These are phyloP conservation scores for Brassica cretica DNA, from an alignment of 345 rosid genomes.

Conservation along the genomic window DNA sequence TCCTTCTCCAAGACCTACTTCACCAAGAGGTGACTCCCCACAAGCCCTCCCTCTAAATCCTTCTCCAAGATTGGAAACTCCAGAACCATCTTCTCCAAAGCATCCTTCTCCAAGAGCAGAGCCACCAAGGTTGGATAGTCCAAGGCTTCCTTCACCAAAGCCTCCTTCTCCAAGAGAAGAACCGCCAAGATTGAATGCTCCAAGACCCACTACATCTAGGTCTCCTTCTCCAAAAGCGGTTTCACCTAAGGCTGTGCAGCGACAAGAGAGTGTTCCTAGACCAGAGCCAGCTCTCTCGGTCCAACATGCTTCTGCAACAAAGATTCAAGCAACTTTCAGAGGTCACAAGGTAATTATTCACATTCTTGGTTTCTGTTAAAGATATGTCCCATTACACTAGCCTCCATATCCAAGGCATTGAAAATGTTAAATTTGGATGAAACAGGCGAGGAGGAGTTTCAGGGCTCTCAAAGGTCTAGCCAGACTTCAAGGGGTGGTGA, in stretches of 20 bases:
- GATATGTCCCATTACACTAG: neutral
- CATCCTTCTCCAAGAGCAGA: constrained; percentile 33
- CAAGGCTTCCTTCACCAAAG: neutral
- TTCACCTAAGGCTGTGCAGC: constrained; percentile 29
- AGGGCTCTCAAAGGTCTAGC: constrained; percentile 87
- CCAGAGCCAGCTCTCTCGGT: constrained; percentile 68
- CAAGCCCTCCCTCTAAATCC: constrained; percentile 19
- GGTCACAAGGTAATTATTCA: constrained; percentile 61
- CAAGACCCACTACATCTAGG: constrained; percentile 49
- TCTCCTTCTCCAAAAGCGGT: constrained; percentile 52
- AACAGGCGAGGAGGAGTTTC: constrained; percentile 88
- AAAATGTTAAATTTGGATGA: constrained; percentile 12
- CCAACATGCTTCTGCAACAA: constrained; percentile 78
- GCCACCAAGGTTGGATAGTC: constrained; percentile 41
- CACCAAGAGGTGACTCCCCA: constrained; percentile 39
- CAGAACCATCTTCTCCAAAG: constrained; percentile 1
- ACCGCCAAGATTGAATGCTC: constrained; percentile 14
- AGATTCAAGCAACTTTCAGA: constrained; percentile 83
- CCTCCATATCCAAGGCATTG: neutral
- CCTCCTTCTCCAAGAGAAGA: constrained; percentile 32
- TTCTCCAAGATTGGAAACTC: constrained; percentile 13
- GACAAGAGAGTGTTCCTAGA: constrained; percentile 44
- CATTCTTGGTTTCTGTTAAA: constrained; percentile 17
- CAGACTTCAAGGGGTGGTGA: constrained; percentile 92
- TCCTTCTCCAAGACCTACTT: constrained; percentile 56